Evolutionary conservation across 768 basidiomycete species (phyloP), one percentile per base, ranked within the genome.

Genomic region (Mycena kentingensis): DNA sequence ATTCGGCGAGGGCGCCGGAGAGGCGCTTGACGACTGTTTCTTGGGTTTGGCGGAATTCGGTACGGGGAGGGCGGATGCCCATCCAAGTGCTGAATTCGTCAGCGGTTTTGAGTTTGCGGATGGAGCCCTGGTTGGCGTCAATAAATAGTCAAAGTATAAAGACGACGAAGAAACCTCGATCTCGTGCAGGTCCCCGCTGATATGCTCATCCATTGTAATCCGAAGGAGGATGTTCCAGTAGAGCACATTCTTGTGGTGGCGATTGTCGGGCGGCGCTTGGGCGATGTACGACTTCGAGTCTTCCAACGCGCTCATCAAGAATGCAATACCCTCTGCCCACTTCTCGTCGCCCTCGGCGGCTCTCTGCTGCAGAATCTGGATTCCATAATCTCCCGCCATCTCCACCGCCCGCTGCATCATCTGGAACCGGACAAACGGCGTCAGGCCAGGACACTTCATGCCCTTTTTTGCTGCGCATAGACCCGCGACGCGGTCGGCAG

Each of bases 391-490:
- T 1, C 77, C 79, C 1, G 85, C 82, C 57, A 83, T 81, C 58
- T 80, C 79, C 3, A 83, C 77, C 0, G 83, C 80, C n/a, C 85
- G 78, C 56, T 82, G 80, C 67, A 83, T 73, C 63, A 87, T 65
- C 62, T 77, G 77, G 51, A 75, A 77, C 36, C 75, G 75, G 5
- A 87, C 65, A 53, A 85, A 88, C 3, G 79, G 75, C 13, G 83
- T 77, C 13, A 73, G 76, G 15, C 71, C 63, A 52, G 74, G 75
- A 69, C 81, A 79, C 61, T 82, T 84, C 59, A 87, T 55, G 1
- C 85, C 85, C 61, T 87, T 82, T 73, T 87, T 86, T 54, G 82
- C 79, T 1, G 77, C 81, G 7, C 81, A 76, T 22, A 87, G 70
- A 1, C 81, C 84, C n/a, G 74, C 71, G 5, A 73, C 70, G 34